phyloP scores from a whole-genome alignment of 345 rosid species.

The Linum lewisii region DNA sequence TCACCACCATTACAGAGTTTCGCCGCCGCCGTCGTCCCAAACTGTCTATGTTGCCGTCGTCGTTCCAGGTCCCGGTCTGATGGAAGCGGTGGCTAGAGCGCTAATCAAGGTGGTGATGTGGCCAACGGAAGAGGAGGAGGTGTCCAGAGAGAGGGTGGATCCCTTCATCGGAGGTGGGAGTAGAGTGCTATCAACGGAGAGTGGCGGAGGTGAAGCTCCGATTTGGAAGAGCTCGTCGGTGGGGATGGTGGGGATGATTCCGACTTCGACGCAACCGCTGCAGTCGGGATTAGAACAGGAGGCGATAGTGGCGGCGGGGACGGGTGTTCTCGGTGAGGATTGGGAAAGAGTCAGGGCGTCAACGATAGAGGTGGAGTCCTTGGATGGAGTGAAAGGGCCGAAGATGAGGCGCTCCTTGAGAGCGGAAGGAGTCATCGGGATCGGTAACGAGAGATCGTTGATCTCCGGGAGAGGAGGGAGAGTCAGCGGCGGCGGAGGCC shows the following conservation, averaged over 20 bases:
- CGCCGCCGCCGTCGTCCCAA: no score
- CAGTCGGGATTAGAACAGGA: slow-evolving; percentile 14
- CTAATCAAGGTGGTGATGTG: no score
- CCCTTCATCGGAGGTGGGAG: no score
- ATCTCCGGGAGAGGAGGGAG: slow-evolving; percentile 68
- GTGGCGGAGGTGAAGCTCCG: no score
- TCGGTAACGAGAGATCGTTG: slow-evolving; percentile 44
- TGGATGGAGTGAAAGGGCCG: slow-evolving; percentile 41
- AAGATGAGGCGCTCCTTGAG: slow-evolving; percentile 63
- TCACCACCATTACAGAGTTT: no score
- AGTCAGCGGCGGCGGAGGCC: slow-evolving; percentile 15
- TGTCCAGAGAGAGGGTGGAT: no score
- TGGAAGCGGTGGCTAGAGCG: no score
- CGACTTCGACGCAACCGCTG: not conserved
- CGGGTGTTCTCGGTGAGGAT: slow-evolving; percentile 18
- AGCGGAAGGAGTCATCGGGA: slow-evolving; percentile 56
- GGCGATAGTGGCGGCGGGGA: not conserved
- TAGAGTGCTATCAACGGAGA: no score
- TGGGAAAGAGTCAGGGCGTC: slow-evolving; percentile 43
- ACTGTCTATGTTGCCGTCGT: no score
- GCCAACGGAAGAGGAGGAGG: no score
- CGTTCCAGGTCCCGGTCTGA: no score
- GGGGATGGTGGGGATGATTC: not conserved
- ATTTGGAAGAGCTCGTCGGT: no score
- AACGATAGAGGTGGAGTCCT: slow-evolving; percentile 30